Evolutionary conservation across 1,284 basidiomycete genomes (phyloP), one percentile per base, ranked within the genome.

Genomic region (Stereum hirsutum): DNA sequence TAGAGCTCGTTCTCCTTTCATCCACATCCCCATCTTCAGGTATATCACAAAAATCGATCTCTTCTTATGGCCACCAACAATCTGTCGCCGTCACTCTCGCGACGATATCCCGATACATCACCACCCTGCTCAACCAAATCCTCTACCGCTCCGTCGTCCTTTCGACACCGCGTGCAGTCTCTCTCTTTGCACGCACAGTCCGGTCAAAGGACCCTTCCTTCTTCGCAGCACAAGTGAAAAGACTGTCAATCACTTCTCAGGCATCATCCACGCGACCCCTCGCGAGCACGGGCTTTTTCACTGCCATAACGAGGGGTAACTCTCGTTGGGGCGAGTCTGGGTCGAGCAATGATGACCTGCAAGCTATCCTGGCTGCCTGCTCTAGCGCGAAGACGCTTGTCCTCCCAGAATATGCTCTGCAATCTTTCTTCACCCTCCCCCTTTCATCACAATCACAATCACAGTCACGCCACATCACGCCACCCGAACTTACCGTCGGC

Each of bases 1-100:
- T 68, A 15, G 59, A 65, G 46, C 44, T 57, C 7, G 56, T 60
- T n/a, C 53, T 66, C 25, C 32, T 37, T 19, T 11, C 39, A 11
- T 41, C 39, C 4, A 10, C 35, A 12, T 25, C 39, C 34, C 45
- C 45, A 35, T 50, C n/a, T n/a, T n/a, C n/a, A n/a, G n/a, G n/a
- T n/a, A n/a, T n/a, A n/a, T n/a, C n/a, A n/a, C n/a, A n/a, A n/a
- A n/a, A n/a, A n/a, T n/a, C n/a, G n/a, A n/a, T n/a, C n/a, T n/a
- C n/a, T n/a, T n/a, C n/a, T n/a, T n/a, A n/a, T n/a, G n/a, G n/a
- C n/a, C n/a, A n/a, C n/a, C n/a, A n/a, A n/a, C n/a, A n/a, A n/a
- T n/a, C n/a, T n/a, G n/a, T n/a, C n/a, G n/a, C n/a, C n/a, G n/a
- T 65, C n/a, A 56, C 61, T 3, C 40, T 53, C 33, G 53, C 64